phyloP scores from a whole-genome alignment of 768 basidiomycete species.

The Macrolepiota dolichaula region DNA sequence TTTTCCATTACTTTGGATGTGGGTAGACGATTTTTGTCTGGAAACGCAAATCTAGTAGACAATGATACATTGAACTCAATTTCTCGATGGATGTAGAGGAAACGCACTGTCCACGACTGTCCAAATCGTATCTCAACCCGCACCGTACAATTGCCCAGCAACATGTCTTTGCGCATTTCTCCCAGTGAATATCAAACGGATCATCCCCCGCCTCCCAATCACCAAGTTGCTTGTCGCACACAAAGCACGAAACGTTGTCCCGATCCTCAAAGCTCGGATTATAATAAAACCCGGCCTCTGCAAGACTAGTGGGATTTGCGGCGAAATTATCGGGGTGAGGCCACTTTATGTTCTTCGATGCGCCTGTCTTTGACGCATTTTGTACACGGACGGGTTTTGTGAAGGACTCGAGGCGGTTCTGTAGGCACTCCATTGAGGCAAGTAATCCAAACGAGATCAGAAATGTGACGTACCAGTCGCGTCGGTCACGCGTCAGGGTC shows the following conservation, averaged over 20 bases:
- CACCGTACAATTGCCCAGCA: constrained; percentile 84
- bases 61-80: background rate
- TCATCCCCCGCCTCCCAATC: constrained; percentile 87
- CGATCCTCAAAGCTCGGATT: constrained; percentile 61
- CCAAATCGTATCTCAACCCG: constrained; percentile 55
- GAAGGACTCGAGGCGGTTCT: constrained; percentile 68
- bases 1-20: constrained; percentile 66
- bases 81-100: background rate
- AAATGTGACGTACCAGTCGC: constrained; percentile 24
- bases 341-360: constrained; percentile 62
- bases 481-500: constrained; percentile 31
- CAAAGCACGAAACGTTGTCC: constrained; percentile 81
- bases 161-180: constrained; percentile 62
- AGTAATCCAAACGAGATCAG: constrained; percentile 9
- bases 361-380: constrained; percentile 46
- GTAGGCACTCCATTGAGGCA: constrained; percentile 47
- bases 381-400: constrained; percentile 58
- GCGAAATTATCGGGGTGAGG: constrained; percentile 63
- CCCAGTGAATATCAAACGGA: constrained; percentile 79
- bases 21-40: constrained; percentile 61
- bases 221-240: constrained; percentile 77
- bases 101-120: constrained; percentile 53
- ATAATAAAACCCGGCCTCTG: constrained; percentile 90
- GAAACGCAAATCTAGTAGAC: constrained; percentile 51
- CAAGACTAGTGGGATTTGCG: constrained; percentile 72